These are phyloP conservation scores for Anacardium occidentale DNA, from an alignment of 345 rosid species.

Conservation along the genomic window DNA sequence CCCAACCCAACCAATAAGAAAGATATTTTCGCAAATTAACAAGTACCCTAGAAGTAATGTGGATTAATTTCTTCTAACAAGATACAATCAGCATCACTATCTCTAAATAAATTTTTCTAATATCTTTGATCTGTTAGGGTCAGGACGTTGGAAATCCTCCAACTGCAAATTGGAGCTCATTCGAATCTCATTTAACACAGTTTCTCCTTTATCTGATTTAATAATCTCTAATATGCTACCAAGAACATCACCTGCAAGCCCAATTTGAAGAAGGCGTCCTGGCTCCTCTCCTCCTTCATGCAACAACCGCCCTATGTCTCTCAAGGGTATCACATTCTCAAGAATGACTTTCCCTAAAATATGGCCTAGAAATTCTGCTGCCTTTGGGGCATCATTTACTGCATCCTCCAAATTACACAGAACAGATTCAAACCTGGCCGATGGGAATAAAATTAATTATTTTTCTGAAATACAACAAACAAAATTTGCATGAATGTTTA, in stretches of 20 bases:
- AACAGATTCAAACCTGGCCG: conserved; percentile 67
- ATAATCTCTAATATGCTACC: conserved; percentile 73
- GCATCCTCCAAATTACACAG: conserved; percentile 78
- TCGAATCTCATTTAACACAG: conserved; percentile 45
- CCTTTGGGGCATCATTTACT: conserved; percentile 89
- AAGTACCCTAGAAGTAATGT: conserved; percentile 20
- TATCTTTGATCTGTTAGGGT: conserved; percentile 53
- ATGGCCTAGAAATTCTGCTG: conserved; percentile 74
- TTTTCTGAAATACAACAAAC: not conserved
- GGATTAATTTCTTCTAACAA: conserved; percentile 27
- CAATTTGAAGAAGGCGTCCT: conserved; percentile 53
- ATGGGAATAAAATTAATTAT: not conserved
- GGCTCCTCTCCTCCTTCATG: conserved; percentile 70
- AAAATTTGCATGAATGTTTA: not conserved
- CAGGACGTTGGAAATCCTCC: conserved; percentile 74
- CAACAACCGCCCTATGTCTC: conserved; percentile 58
- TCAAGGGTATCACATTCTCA: conserved; percentile 50
- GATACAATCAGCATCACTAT: conserved; percentile 39
- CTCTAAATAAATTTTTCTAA: conserved; percentile 74
- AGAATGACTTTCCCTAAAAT: conserved; percentile 56
- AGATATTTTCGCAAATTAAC: conserved; percentile 30
- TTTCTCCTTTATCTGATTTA: conserved; percentile 59
- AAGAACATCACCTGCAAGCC: conserved; percentile 82
- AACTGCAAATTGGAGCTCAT: conserved; percentile 50
- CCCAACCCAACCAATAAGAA: conserved; percentile 23